Evolutionary conservation across 2,329 filamentous ascomycete genomes (phyloP), one percentile per base, ranked within the genome.

Genomic region (Phoma herbarum): DNA sequence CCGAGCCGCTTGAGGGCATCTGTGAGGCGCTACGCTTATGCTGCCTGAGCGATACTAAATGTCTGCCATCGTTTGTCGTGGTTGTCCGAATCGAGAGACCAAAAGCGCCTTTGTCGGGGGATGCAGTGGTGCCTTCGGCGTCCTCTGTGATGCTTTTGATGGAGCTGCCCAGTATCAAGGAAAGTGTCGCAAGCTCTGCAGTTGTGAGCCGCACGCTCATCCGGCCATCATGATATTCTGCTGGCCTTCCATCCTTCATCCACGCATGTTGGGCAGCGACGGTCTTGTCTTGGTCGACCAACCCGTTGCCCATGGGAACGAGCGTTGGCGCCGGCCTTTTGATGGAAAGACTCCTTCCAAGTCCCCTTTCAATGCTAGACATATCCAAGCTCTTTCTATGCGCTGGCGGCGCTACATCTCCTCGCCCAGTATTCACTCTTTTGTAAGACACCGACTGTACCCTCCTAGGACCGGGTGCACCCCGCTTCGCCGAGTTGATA

Each of bases 131-230:
- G 31, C 11, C 53, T 14, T 28, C 35, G 5, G 18, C 18, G 18
- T 50, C n/a, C 14, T 22, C 61, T n/a, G 59, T 28, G 7, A 37
- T 18, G 28, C 44, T 37, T 14, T 43, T 50, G 12, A 70, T 23
- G 9, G 66, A 56, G 37, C 57, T 70, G 11, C 72, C 74, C 8
- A 76, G 56, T n/a, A 75, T 52, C 20, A 75, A 44, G 8, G 73
- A 68, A 5, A 77, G 64, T 5, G 72, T 56, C 4, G 60, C 62
- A 49, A 77, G 64, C 47, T 76, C 74, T 8, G 52, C 41, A 7
- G 63, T 20, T 2, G 68, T 68, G 6, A 75, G 49, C n/a, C 49
- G 60, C 1, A 75, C 43, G 12, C 43, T 52, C 25, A 62, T 52
- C 9, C 31, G 59, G 8, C 64, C 68, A 18, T 69, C 57, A 3